These are phyloP conservation scores for Acmispon strigosus DNA, from an alignment of 306 rosid species.

Conservation along the genomic window DNA sequence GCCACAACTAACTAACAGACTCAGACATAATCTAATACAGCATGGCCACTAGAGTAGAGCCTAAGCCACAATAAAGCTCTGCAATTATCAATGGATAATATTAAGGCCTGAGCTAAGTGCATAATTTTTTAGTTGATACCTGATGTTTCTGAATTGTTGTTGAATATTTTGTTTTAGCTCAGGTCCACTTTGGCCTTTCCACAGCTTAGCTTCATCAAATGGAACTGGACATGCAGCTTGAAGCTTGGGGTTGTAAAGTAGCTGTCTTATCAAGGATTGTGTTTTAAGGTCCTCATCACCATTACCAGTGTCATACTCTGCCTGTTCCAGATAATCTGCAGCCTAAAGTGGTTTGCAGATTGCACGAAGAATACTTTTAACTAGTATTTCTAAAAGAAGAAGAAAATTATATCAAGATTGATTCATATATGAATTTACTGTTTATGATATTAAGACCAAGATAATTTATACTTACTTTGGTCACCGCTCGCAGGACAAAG, in stretches of 20 bases:
- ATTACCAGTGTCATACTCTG: conserved; percentile 86
- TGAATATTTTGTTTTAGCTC: conserved; percentile 86
- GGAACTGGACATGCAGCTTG: conserved; percentile 97
- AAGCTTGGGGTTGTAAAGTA: conserved; percentile 66
- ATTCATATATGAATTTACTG: neutral
- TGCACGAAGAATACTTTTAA: conserved; percentile 8
- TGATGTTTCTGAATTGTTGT: conserved; percentile 87
- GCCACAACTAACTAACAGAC: too few relatives aligned
- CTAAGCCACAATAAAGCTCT: neutral
- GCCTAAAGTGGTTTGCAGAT: conserved; percentile 53
- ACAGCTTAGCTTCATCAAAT: conserved; percentile 93
- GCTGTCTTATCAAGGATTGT: conserved; percentile 70
- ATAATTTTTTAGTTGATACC: conserved; percentile 36
- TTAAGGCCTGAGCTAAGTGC: neutral
- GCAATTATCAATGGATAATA: neutral
- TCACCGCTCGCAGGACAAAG: conserved; percentile 91
- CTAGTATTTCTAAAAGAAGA: neutral
- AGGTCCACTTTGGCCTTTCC: conserved; percentile 97
- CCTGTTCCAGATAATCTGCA: conserved; percentile 81
- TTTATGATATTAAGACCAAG: neutral
- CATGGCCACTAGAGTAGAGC: neutral
- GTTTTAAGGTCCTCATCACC: conserved; percentile 69
- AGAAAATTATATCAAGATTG: neutral
- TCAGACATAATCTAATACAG: neutral
- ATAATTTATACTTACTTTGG: conserved; percentile 58